Evolutionary conservation across 352 stramenopile species (phyloP).

Genomic region (Globisporangium cederbergense): DNA sequence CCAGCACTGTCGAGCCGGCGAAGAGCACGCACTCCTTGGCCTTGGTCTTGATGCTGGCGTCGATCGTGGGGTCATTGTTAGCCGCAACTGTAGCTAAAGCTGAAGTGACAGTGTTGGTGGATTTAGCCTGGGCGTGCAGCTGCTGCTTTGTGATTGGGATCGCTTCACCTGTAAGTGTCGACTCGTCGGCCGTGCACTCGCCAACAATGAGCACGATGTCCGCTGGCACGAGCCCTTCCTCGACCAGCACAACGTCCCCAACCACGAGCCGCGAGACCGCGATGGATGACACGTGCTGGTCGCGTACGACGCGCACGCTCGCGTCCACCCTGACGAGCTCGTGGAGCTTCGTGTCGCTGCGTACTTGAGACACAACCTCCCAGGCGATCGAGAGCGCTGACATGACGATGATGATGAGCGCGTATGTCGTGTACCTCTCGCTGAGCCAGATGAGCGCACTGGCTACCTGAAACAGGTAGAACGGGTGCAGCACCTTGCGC

Average conservation of each 20-base stretch:
- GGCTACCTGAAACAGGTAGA: conserved; percentile 76
- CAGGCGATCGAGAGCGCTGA: conserved; percentile 68
- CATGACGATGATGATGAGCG: conserved; percentile 54
- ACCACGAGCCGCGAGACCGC: conserved; percentile 50
- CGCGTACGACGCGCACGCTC: conserved; percentile 57
- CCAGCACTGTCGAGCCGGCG: conserved; percentile 54
- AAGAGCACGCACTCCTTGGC: conserved; percentile 53
- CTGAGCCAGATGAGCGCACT: conserved; percentile 68
- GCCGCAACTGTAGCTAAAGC: not conserved
- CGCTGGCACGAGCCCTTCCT: conserved; percentile 56
- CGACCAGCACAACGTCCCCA: conserved; percentile 65
- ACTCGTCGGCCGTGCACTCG: conserved; percentile 70
- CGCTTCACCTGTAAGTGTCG: conserved; percentile 77
- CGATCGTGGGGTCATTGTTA: conserved; percentile 19
- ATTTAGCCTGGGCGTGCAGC: not conserved
- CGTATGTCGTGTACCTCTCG: conserved; percentile 66
- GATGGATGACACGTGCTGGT: conserved; percentile 40
- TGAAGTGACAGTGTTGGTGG: not conserved
- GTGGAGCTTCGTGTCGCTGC: conserved; percentile 60
- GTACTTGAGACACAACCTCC: conserved; percentile 64
- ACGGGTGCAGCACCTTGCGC: conserved; percentile 70
- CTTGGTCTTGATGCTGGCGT: conserved; percentile 37
- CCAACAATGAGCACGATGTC: conserved; percentile 63
- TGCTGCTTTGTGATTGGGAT: conserved; percentile 75
- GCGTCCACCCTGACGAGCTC: conserved; percentile 50